Percentiles rank a stretch among this genome's conserved stretches.
These are phyloP conservation scores for Phytopythium litorale DNA, from an alignment of 352 stramenopile genomes.

Conservation along the genomic window DNA sequence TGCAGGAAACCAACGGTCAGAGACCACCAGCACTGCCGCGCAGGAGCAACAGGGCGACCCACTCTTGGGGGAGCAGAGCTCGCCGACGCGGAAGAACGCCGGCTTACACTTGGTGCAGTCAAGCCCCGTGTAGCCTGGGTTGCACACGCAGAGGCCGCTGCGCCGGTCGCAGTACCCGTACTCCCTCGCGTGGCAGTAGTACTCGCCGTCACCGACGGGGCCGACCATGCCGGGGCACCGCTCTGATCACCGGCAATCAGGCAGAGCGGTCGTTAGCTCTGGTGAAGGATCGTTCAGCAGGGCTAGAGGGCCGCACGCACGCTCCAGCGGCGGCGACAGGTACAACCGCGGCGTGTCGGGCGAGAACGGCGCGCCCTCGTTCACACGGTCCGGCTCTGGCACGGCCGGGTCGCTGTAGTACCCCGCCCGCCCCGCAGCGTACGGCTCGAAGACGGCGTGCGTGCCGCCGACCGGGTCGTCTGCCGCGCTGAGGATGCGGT, in stretches of 20 bases:
- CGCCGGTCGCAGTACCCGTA: slow-evolving; percentile 94
- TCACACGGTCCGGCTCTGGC: slow-evolving; percentile 60
- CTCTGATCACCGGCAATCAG: slow-evolving; percentile 21
- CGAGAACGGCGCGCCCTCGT: slow-evolving; percentile 81
- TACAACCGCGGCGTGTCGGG: slow-evolving; percentile 63
- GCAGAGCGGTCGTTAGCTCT: not conserved
- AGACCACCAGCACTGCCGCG: not conserved
- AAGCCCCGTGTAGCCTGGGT: slow-evolving; percentile 90
- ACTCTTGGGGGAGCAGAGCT: slow-evolving; percentile 89
- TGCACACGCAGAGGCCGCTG: slow-evolving; percentile 92
- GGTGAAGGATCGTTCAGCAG: slow-evolving; percentile 30
- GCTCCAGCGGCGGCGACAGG: slow-evolving; percentile 33
- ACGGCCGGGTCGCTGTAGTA: slow-evolving; percentile 80
- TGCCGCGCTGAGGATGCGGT: slow-evolving; percentile 33
- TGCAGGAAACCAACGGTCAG: slow-evolving; percentile 11
- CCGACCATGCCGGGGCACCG: slow-evolving; percentile 83
- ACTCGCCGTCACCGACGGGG: slow-evolving; percentile 84
- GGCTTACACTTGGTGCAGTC: slow-evolving; percentile 87
- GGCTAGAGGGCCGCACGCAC: slow-evolving; percentile 14
- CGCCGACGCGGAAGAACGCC: slow-evolving; percentile 82
- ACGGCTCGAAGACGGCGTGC: slow-evolving; percentile 74
- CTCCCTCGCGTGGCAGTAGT: slow-evolving; percentile 89
- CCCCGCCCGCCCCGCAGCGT: slow-evolving; percentile 74
- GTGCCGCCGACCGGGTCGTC: slow-evolving; percentile 25
- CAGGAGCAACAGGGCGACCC: not conserved